A percentile compares a stretch with the other conserved stretches of the same genome.
Evolutionary conservation across 73 alveolate species (phyloP).

Genomic region (Paramecium caudatum): DNA sequence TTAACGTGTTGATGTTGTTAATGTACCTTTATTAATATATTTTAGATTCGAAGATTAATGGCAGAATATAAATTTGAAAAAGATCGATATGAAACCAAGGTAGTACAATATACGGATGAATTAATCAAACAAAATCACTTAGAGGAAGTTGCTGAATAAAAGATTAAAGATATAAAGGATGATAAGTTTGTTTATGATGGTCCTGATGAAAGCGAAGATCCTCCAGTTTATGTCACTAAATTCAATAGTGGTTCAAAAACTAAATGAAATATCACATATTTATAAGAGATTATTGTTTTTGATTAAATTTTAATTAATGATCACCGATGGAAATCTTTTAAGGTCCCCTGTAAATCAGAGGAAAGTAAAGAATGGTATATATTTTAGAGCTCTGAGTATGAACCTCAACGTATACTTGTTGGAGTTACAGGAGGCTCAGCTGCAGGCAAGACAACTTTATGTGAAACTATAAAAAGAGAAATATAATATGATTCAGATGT

Average conservation of each 20-base stretch:
- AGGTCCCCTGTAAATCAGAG: too few species aligned
- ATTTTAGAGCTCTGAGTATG: conserved; percentile 53
- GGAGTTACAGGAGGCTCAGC: conserved; percentile 99
- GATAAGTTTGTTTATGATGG: not conserved
- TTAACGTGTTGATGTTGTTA: not conserved
- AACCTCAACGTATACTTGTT: conserved; percentile 77
- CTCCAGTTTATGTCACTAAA: not conserved
- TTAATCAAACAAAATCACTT: not conserved
- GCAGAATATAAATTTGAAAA: conserved; percentile 54
- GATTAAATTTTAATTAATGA: too few species aligned
- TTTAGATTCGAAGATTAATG: conserved; percentile 35
- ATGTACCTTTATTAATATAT: not conserved
- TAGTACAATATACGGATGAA: conserved; percentile 23
- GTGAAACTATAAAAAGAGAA: conserved; percentile 77
- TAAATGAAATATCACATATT: too few species aligned
- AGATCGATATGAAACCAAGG: conserved; percentile 35
- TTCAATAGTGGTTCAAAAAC: not conserved
- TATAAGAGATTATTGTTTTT: too few species aligned
- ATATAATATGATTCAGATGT: conserved; percentile 67
- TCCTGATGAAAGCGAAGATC: conserved; percentile 9
- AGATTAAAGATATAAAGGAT: not conserved
- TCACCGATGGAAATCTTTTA: too few species aligned
- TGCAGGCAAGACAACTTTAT: conserved; percentile 97
- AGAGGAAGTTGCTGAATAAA: conserved; percentile 17
- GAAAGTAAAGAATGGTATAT: too few species aligned